Evolutionary conservation across 1,139 yeast genomes (phyloP).

Genomic region (Saccharomyces hybrid): DNA sequence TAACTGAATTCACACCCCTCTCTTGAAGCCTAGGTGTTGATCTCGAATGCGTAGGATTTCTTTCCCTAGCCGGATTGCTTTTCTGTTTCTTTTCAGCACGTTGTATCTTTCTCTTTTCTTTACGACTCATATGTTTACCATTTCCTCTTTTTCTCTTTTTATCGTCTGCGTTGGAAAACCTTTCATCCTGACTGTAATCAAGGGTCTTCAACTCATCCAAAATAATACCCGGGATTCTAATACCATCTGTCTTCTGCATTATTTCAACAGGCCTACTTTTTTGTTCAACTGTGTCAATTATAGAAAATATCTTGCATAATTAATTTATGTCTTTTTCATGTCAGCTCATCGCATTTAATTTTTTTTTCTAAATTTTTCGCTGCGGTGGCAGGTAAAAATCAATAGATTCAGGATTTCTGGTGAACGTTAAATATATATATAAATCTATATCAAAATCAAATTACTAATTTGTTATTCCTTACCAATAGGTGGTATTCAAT

Average conservation of each 20-base stretch:
- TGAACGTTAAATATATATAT: too few species aligned
- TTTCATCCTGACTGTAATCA: conserved; percentile 35
- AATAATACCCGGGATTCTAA: conserved; percentile 59
- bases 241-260: conserved; percentile 36
- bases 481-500: not conserved
- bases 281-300: conserved; percentile 1
- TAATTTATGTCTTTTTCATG: not conserved
- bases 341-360: conserved; percentile 15
- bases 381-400: not conserved
- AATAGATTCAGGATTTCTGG: not conserved
- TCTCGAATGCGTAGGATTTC: not conserved
- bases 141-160: conserved; percentile 17
- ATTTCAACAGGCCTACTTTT: not conserved
- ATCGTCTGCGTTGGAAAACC: conserved; percentile 15
- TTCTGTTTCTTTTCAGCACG: conserved; percentile 25
- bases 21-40: not conserved
- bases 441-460: not conserved
- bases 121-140: conserved; percentile 20
- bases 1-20: not conserved
- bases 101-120: conserved; percentile 30
- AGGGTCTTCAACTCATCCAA: conserved; percentile 53
- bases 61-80: not conserved
- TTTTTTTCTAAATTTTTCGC: not conserved
- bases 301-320: conserved; percentile 6
- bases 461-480: conserved; percentile 12